phyloP scores from a whole-genome alignment of 306 rosid species.

The Vachellia pachyceras region DNA sequence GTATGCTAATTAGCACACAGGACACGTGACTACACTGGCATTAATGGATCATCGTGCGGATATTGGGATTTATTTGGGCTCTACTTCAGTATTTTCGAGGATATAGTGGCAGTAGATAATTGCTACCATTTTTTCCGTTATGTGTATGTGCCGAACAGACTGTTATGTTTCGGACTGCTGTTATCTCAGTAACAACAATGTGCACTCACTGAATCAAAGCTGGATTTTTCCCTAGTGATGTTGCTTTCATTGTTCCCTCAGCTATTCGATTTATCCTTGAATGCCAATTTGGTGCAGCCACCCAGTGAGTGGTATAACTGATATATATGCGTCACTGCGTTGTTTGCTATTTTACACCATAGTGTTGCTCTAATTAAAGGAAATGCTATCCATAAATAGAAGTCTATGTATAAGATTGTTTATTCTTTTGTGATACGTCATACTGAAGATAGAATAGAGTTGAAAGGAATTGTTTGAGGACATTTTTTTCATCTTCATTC shows the following conservation, averaged over 20 bases:
- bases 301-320: background rate
- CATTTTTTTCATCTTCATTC: background rate
- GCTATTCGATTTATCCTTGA: background rate
- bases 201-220: conserved; percentile 7
- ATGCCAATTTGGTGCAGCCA: conserved; percentile 12
- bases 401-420: background rate
- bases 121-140: background rate
- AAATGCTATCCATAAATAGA: background rate
- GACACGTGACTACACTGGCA: background rate
- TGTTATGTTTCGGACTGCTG: background rate
- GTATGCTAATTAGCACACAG: background rate
- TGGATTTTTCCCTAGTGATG: background rate
- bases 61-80: background rate
- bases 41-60: background rate
- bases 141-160: background rate
- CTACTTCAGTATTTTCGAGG: background rate
- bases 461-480: conserved; percentile 6
- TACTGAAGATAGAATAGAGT: background rate
- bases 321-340: background rate
- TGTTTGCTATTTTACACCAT: background rate
- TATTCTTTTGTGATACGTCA: background rate
- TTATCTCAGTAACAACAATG: background rate
- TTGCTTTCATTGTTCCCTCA: conserved; percentile 2
- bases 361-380: conserved; percentile 11
- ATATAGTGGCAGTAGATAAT: background rate